Conservation (phyloP, 495 filamentous ascomycete genomes). For the Amphirosellinia nigrospora region DNA sequence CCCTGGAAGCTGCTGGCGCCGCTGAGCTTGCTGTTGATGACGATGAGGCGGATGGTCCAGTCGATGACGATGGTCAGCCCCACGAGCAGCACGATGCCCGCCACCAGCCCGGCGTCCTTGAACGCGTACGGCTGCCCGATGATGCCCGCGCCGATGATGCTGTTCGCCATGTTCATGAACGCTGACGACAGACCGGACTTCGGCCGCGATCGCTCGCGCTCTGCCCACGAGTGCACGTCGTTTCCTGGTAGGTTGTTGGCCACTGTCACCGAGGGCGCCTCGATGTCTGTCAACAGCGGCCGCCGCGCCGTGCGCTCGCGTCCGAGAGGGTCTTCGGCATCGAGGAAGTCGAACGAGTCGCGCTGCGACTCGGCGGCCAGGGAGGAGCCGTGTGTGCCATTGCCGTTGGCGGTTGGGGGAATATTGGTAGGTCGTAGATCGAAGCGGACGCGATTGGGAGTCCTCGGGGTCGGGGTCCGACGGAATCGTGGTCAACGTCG, state of each 20-base stretch:
- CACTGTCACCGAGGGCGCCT: slow-evolving; percentile 87
- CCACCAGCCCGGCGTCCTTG: slow-evolving; percentile 81
- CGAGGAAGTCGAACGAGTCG: slow-evolving; percentile 49
- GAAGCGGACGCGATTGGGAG: slow-evolving; percentile 86
- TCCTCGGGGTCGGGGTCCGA: slow-evolving; percentile 69
- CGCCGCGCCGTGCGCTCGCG: slow-evolving; percentile 53
- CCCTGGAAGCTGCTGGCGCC: slow-evolving; percentile 92
- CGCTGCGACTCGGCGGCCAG: slow-evolving; percentile 38
- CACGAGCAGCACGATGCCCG: slow-evolving; percentile 79
- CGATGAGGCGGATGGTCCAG: slow-evolving; percentile 97
- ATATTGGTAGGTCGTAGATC: slow-evolving; percentile 65
- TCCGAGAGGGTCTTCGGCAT: slow-evolving; percentile 45
- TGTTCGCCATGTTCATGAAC: slow-evolving; percentile 99
- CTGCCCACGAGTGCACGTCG: slow-evolving; percentile 49
- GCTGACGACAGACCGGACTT: slow-evolving; percentile 55
- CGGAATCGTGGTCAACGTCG: slow-evolving; percentile 23
- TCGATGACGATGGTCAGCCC: slow-evolving; percentile 83
- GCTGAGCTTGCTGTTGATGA: slow-evolving; percentile 92
- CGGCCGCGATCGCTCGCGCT: slow-evolving; percentile 52
- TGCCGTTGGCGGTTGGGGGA: slow-evolving; percentile 38
- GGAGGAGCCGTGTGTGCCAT: slow-evolving; percentile 21
- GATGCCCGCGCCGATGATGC: slow-evolving; percentile 96
- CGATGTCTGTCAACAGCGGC: slow-evolving; percentile 83
- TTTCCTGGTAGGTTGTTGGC: slow-evolving; percentile 56
- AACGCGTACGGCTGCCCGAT: slow-evolving; percentile 98